phyloP scores from a whole-genome alignment of 495 filamentous ascomycete genomes.

The Amphirosellinia nigrospora region DNA sequence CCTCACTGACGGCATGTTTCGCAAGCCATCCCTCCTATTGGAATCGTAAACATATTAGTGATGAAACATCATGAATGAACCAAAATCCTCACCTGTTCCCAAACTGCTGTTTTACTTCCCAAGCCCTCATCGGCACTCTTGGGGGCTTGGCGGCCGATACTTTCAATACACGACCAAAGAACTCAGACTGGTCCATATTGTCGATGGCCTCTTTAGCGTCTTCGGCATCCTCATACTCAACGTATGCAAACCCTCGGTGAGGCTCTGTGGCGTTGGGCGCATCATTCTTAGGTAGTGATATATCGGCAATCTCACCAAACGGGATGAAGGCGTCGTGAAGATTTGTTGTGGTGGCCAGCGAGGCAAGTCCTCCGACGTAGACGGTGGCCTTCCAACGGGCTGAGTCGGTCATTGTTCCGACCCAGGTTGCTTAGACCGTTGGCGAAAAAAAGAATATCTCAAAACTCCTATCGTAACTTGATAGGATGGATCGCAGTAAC shows the following conservation, averaged over 20 bases:
- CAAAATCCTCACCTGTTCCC: slow-evolving; percentile 81
- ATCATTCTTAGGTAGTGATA: slow-evolving; percentile 87
- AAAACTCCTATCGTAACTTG: not conserved
- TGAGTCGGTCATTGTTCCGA: slow-evolving; percentile 73
- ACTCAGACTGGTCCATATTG: slow-evolving; percentile 97
- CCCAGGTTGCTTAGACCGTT: slow-evolving; percentile 4
- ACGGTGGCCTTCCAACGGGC: slow-evolving; percentile 87
- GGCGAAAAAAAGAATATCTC: not conserved
- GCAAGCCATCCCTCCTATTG: slow-evolving; percentile 89
- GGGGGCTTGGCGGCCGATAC: slow-evolving; percentile 91
- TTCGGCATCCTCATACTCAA: slow-evolving; percentile 85
- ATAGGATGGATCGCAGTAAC: not conserved
- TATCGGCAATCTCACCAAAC: slow-evolving; percentile 91
- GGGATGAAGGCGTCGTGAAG: slow-evolving; percentile 93
- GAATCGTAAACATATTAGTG: slow-evolving; percentile 39
- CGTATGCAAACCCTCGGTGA: slow-evolving; percentile 94
- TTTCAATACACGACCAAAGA: slow-evolving; percentile 92
- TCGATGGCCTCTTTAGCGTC: slow-evolving; percentile 96
- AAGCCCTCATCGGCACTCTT: slow-evolving; percentile 87
- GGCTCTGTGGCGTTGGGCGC: slow-evolving; percentile 68
- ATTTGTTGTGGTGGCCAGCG: slow-evolving; percentile 71
- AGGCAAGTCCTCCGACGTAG: slow-evolving; percentile 88
- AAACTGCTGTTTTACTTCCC: slow-evolving; percentile 93
- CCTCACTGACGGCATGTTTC: slow-evolving; percentile 87
- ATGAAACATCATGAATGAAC: slow-evolving; percentile 13